Conservation (phyloP, 441 rosid species). For the Adansonia gregorii region DNA sequence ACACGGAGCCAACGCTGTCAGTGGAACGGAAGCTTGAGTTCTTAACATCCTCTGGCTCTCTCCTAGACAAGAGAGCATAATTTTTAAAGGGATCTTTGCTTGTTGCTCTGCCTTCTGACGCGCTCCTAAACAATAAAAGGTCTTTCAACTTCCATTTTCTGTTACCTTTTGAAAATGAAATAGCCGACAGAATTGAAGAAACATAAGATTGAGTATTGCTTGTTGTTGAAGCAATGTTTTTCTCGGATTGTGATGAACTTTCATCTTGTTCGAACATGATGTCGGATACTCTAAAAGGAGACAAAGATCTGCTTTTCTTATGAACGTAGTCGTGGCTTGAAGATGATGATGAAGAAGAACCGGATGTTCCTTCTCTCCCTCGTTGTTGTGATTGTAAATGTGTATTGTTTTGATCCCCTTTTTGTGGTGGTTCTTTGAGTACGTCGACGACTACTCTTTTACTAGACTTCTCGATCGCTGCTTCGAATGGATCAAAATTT, state of each 20-base stretch:
- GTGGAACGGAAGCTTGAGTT: slow-evolving; percentile 66
- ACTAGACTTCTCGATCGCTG: slow-evolving; percentile 43
- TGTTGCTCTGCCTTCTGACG: slow-evolving; percentile 83
- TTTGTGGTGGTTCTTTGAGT: slow-evolving; percentile 2
- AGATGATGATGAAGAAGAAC: slow-evolving; percentile 27
- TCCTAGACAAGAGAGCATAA: slow-evolving; percentile 50
- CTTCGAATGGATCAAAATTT: slow-evolving; percentile 43
- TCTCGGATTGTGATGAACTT: slow-evolving; percentile 32
- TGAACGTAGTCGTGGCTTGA: slow-evolving; percentile 40
- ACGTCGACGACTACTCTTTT: slow-evolving; percentile 18
- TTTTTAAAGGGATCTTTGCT: slow-evolving; percentile 53
- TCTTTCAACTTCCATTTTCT: slow-evolving; percentile 84
- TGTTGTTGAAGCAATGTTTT: slow-evolving; percentile 34
- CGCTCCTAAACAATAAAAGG: slow-evolving; percentile 76
- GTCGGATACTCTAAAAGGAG: slow-evolving; percentile 78
- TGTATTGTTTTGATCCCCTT: neutral
- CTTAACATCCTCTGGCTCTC: slow-evolving; percentile 53
- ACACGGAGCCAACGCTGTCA: slow-evolving; percentile 53
- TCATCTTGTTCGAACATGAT: slow-evolving; percentile 55
- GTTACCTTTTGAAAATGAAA: slow-evolving; percentile 55
- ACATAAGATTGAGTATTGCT: slow-evolving; percentile 45
- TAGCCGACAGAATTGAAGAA: slow-evolving; percentile 55
- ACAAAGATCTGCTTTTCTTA: slow-evolving; percentile 73
- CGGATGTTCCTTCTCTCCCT: slow-evolving; percentile 57
- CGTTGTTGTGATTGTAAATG: slow-evolving; percentile 28